These are phyloP conservation scores for Fusarium austroafricanum DNA, from an alignment of 2,329 filamentous ascomycete species.

Conservation along the genomic window DNA sequence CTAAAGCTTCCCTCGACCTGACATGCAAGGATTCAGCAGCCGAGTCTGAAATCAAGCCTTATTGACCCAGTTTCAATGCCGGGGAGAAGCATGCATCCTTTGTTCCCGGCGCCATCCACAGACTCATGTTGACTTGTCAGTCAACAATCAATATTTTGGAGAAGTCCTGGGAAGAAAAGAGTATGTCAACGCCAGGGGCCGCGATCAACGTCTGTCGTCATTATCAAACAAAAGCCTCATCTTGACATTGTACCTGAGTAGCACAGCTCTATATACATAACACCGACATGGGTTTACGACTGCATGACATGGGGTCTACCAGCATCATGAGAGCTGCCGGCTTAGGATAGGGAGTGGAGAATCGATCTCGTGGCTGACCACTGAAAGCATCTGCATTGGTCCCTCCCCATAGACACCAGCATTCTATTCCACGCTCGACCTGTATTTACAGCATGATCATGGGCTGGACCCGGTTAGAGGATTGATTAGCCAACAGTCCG, in stretches of 20 bases:
- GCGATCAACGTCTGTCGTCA: conserved; percentile 19
- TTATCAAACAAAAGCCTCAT: conserved; percentile 39
- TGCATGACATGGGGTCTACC: conserved; percentile 23
- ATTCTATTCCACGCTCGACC: neutral
- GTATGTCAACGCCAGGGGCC: neutral
- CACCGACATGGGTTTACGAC: neutral
- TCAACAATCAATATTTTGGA: neutral
- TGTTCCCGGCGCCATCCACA: conserved; percentile 36
- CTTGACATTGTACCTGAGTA: conserved; percentile 1
- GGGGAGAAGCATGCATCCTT: conserved; percentile 41
- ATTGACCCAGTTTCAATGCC: conserved; percentile 40
- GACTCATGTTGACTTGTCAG: neutral
- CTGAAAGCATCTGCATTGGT: conserved; percentile 37
- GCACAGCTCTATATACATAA: neutral
- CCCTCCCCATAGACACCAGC: conserved; percentile 9
- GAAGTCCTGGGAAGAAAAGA: neutral
- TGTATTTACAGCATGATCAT: conserved; percentile 2
- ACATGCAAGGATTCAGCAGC: conserved; percentile 25
- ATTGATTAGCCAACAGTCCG: neutral
- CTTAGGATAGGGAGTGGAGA: conserved; percentile 25
- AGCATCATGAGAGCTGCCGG: conserved; percentile 25
- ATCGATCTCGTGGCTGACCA: conserved; percentile 32
- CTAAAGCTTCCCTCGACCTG: conserved; percentile 16
- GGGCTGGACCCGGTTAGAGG: neutral
- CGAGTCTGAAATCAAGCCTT: conserved; percentile 27